Evolutionary conservation across 805 yeast genomes (phyloP).

Genomic region (Starmerella bombicola): DNA sequence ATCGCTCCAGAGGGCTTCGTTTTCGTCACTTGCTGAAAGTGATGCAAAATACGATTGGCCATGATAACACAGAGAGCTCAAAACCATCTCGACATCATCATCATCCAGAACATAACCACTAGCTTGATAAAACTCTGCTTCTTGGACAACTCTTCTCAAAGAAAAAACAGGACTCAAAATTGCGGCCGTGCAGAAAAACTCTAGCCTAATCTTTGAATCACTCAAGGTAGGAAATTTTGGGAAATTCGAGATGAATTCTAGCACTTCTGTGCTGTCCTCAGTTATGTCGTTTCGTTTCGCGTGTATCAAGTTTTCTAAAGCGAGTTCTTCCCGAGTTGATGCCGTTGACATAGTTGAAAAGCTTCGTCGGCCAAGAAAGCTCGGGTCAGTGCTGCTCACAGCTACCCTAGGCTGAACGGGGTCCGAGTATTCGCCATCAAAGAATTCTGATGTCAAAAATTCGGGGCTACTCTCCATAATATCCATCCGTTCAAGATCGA

Average conservation of each 20-base stretch:
- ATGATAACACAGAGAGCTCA: slow-evolving; percentile 26
- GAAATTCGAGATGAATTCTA: slow-evolving; percentile 19
- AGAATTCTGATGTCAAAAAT: neutral
- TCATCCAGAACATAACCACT: slow-evolving; percentile 24
- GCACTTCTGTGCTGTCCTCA: slow-evolving; percentile 17
- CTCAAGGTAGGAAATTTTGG: slow-evolving; percentile 19
- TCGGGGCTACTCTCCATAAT: neutral
- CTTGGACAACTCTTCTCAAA: slow-evolving; percentile 20
- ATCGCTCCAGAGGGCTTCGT: slow-evolving; percentile 17
- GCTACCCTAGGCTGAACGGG: neutral
- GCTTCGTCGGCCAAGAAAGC: neutral
- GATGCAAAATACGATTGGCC: slow-evolving; percentile 19
- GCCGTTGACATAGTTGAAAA: slow-evolving; percentile 3
- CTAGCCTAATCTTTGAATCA: slow-evolving; percentile 26
- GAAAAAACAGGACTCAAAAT: slow-evolving; percentile 20
- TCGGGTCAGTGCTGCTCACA: neutral
- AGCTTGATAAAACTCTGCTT: slow-evolving; percentile 25
- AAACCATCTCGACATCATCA: slow-evolving; percentile 24
- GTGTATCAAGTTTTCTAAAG: slow-evolving; percentile 4
- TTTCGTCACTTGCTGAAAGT: slow-evolving; percentile 7
- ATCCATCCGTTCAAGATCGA: slow-evolving; percentile 37
- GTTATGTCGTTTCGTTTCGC: slow-evolving; percentile 9
- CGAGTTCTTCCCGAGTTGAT: slow-evolving; percentile 13
- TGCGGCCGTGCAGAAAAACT: slow-evolving; percentile 22
- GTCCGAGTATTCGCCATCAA: neutral